Evolutionary conservation across 2,329 filamentous ascomycete genomes (phyloP), one percentile per base, ranked within the genome.

Genomic region (Chalaropsis thielavioides): DNA sequence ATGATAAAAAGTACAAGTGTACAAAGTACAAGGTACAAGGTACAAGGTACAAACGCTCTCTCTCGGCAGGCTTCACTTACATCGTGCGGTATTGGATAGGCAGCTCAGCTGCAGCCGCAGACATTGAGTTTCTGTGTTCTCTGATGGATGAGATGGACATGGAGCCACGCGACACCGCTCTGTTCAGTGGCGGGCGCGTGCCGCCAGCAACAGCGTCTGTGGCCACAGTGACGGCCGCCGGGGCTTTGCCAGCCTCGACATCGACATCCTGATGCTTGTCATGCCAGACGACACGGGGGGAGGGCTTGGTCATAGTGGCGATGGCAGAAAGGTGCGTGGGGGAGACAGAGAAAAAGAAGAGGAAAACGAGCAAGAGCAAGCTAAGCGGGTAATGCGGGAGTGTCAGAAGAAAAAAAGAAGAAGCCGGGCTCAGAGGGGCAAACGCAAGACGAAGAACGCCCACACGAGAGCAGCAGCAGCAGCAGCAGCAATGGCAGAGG

Each of bases 71-170:
- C 19, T 15, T 40, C 19, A 69, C 76, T 76, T 76, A 81, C 74
- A 81, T 72, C 2, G 79, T 82, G 56, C 80, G 78, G 69, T 82
- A 83, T 68, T 81, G 78, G 63, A 82, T 80, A n/a, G 80, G 80
- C 61, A 82, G 72, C 51, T 67, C 66, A 61, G 66, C 66, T 61
- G 66, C 66, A 27, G 59, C 66, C 15, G 51, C 66, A 13, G 49
- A 62, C 46, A 65, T 59, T 3, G 66, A 67, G 51, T 59, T 67
- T 19, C 66, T 24, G 40, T 22, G 27, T 40, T 67, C 66, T 51
- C 62, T 60, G 24, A 67, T 56, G 5, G 66, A 67, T 15, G 66
- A 62, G 35, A 67, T 67, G 17, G 66, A 67, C 66, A 67, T 67
- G 10, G 66, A 67, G 43, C 66, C 66, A 54, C 66, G 66, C 24